These are phyloP conservation scores for Thermoascus crustaceus DNA, from an alignment of 2,329 filamentous ascomycete genomes.

Conservation along the genomic window DNA sequence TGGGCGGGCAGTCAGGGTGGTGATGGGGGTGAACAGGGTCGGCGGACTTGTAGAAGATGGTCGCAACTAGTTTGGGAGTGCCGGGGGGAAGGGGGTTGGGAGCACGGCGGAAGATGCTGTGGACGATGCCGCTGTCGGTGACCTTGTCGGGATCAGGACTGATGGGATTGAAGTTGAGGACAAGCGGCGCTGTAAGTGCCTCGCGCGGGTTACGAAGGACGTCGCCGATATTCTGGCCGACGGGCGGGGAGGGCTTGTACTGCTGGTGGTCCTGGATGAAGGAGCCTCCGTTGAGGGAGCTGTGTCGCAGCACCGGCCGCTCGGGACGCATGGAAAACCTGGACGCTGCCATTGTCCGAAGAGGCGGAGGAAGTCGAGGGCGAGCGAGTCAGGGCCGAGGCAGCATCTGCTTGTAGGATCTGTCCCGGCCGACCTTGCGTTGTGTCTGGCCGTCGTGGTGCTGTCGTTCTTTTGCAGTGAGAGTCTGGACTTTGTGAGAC, in stretches of 20 bases:
- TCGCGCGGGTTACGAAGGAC: constrained; percentile 26
- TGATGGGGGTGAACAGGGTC: constrained; percentile 37
- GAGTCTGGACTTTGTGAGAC: too few species aligned
- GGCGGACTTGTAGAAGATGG: constrained; percentile 41
- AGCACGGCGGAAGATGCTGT: constrained; percentile 39
- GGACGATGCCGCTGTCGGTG: constrained; percentile 39
- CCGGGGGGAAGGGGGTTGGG: constrained; percentile 31
- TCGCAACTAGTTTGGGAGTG: constrained; percentile 39
- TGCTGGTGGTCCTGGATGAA: constrained; percentile 43
- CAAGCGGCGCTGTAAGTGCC: constrained; percentile 15
- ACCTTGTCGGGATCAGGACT: constrained; percentile 32
- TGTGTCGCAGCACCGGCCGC: constrained; percentile 37
- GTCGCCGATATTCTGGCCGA: constrained; percentile 29
- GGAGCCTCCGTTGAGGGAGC: constrained; percentile 33
- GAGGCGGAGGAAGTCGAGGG: background rate
- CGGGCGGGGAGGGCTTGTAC: constrained; percentile 33
- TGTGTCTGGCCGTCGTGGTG: too few species aligned
- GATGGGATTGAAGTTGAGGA: constrained; percentile 29
- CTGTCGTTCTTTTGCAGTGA: too few species aligned
- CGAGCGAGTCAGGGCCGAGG: too few species aligned
- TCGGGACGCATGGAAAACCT: constrained; percentile 23
- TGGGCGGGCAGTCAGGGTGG: constrained; percentile 40
- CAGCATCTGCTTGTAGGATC: too few species aligned
- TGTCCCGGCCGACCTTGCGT: too few species aligned
- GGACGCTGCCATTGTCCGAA: constrained; percentile 24